Evolutionary conservation across 2,329 filamentous ascomycete genomes (phyloP).

Genomic region (Aspergillus ruber): DNA sequence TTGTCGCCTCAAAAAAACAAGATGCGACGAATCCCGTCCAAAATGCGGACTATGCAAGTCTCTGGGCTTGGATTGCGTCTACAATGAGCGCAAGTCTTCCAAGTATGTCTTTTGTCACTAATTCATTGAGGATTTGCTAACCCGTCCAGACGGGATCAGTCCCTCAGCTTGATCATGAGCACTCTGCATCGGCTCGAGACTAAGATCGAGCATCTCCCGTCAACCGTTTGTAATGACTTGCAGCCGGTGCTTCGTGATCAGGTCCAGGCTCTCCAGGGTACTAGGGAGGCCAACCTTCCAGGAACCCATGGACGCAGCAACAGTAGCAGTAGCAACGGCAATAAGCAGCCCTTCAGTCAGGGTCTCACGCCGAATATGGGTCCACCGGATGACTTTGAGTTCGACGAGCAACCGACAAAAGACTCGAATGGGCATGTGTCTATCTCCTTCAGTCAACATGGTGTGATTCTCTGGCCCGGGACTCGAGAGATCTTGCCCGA

Average conservation of each 20-base stretch:
- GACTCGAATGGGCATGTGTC: constrained; percentile 30
- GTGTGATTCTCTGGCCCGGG: constrained; percentile 45
- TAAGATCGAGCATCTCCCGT: constrained; percentile 46
- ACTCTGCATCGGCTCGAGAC: constrained; percentile 48
- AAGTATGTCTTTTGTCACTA: constrained; percentile 32
- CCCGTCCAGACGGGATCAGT: constrained; percentile 44
- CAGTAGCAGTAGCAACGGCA: constrained; percentile 5
- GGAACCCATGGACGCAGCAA: constrained; percentile 7
- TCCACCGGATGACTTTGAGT: constrained; percentile 24
- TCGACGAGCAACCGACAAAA: constrained; percentile 21
- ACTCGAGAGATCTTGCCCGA: constrained; percentile 39
- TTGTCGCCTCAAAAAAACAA: constrained; percentile 49
- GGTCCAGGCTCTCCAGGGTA: constrained; percentile 11
- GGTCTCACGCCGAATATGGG: constrained; percentile 22
- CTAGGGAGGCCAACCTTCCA: constrained; percentile 9
- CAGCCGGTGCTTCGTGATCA: constrained; percentile 26
- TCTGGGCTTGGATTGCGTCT: constrained; percentile 45
- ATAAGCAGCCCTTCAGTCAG: constrained; percentile 8
- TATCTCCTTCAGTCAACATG: constrained; percentile 48
- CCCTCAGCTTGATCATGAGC: constrained; percentile 50
- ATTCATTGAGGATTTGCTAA: constrained; percentile 4
- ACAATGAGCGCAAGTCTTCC: constrained; percentile 48
- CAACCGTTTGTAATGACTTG: constrained; percentile 23
- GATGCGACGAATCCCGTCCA: constrained; percentile 51
- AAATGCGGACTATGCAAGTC: constrained; percentile 47